Evolutionary conservation across 768 basidiomycete species (phyloP), one percentile per base, ranked within the genome.

Genomic region (Cystofilobasidium ferigula): DNA sequence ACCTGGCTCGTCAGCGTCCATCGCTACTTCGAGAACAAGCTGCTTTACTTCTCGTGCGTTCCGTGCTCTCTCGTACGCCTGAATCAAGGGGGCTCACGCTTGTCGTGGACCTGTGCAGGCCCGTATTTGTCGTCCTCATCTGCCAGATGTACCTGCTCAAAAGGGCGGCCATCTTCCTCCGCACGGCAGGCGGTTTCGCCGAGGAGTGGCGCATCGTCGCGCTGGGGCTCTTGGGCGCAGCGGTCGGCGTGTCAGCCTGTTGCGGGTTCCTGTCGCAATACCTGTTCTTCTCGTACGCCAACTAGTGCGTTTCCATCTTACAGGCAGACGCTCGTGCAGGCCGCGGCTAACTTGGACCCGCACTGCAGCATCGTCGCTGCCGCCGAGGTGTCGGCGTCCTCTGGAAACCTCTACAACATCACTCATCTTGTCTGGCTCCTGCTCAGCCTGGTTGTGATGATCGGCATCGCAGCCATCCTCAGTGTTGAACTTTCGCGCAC

Each of bases 201-300:
- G 7, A 54, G 16, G 51, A 28, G 3, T 54, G 51, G 51, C 51
- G 51, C 14, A 28, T 30, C 30, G 51, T 32, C 30, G 16, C 32
- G 18, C 7, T 3, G 6, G 51, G 4, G 9, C 2, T 32, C 7
- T 14, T 28, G 3, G 30, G 51, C 28, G 14, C 20, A 8, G 14
- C 20, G 18, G 30, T 54, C 26, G 51, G 28, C 26, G 51, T 6
- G 1, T 54, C 51, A 28, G 51, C 51, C 10, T 8, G 6, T 1
- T 54, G 51, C 51, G 51, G 51, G 13, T 54, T 30, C n/a, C 28
- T 54, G 12, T 54, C 51, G 26, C 51, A 54, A 22, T 54, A 54
- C 51, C 8, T 32, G 28, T 54, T 54, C 30, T 54, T 28, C 9
- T 26, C 28, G 5, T 54, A 32, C 51, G 12, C 4, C 4, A 54